Evolutionary conservation across 192 early-diverging fungal species (phyloP), one percentile per base, ranked within the genome.

Genomic region (Gaertneriomyces sp.): DNA sequence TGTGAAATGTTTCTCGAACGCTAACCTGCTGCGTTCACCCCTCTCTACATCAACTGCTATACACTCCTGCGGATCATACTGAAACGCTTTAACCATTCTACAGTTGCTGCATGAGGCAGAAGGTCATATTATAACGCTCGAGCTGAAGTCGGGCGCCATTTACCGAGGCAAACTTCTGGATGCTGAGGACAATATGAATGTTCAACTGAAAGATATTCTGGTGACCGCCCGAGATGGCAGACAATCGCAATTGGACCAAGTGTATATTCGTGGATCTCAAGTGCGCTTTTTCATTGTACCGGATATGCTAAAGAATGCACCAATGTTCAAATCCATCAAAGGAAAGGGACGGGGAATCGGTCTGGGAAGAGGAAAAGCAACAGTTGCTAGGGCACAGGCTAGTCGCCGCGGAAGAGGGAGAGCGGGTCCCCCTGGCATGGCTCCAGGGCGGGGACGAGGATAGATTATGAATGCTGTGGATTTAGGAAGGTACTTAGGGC

Each of bases 151-250:
- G 60, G 94, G 94, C 46, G 86, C 90, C 61, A 82, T 93, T 47
- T 97, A 96, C 82, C 91, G 96, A 59, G 96, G 96, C 51, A 91
- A 89, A 67, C 87, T 99, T 33, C 81, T 91, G 42, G 95, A 99
- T 73, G 89, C 91, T 51, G 96, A 99, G 76, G 96, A 99, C 79
- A 99, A 97, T 78, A 99, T 99, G 96, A 99, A 99, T 69, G 88
- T 97, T 44, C 96, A 97, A 80, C 83, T 99, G 63, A 88, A 86
- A 68, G 91, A 97, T 62, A 93, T 99, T 60, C 91, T 90, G 38
- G 92, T 94, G 45, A 96, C 94, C 4, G 85, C 82, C 66, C 86
- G 95, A 44, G 96, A 99, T 71, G 96, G 96, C 17, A 87, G 90
- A 53, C 85, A 91, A 39, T 81, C 88, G 64, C 92, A 96, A 65